Evolutionary conservation across 129 eudicot genomes (phyloP).

Genomic region (Dittrichia graveolens): DNA sequence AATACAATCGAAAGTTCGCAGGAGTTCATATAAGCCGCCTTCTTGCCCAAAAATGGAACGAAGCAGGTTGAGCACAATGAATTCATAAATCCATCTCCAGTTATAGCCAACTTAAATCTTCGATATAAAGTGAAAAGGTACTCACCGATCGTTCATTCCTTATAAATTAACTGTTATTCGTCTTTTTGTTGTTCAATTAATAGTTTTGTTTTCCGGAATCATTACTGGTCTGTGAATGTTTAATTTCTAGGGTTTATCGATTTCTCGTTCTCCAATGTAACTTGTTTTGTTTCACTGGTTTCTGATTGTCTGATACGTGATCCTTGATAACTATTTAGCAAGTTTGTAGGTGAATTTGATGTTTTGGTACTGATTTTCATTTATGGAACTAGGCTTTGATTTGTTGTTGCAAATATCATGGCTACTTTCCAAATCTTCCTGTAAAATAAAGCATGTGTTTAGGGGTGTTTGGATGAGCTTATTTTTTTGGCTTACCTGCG

Average conservation of each 20-base stretch:
- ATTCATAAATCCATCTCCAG: no score
- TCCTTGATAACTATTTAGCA: not conserved
- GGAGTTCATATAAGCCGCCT: no score
- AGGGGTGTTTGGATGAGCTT: not conserved
- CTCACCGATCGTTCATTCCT: not conserved
- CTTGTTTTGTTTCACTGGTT: not conserved
- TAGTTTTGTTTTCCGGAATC: not conserved
- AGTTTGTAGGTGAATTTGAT: constrained; percentile 5
- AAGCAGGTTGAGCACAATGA: no score
- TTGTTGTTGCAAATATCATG: no score
- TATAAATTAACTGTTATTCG: not conserved
- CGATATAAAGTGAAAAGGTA: constrained; percentile 3
- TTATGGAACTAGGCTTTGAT: constrained; percentile 10
- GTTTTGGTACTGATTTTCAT: not conserved
- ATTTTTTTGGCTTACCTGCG: not conserved
- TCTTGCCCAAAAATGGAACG: no score
- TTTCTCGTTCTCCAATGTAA: not conserved
- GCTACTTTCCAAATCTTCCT: no score
- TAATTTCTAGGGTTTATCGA: constrained; percentile 15
- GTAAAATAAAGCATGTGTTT: not conserved
- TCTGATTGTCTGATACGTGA: not conserved
- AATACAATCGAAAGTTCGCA: no score
- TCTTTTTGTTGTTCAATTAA: not conserved
- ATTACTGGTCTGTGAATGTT: not conserved
- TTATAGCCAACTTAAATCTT: not conserved